Percentiles rank a stretch among this genome's conserved stretches.
phyloP scores from a whole-genome alignment of 306 rosid species.

The Mimosa pudica region DNA sequence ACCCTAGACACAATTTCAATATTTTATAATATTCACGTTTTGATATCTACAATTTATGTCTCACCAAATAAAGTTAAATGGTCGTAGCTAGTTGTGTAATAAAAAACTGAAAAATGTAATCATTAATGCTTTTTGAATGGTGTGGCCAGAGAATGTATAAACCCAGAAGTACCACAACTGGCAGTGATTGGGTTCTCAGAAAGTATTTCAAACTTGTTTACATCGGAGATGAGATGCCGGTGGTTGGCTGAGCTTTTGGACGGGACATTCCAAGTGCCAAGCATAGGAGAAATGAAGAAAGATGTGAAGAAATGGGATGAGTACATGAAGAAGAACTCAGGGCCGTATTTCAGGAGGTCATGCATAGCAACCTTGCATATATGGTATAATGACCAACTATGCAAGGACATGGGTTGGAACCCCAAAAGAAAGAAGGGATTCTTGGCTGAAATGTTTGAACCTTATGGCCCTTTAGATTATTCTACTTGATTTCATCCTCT shows the following conservation, averaged over 20 bases:
- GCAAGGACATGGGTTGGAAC: slow-evolving; percentile 79
- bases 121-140: not conserved
- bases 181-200: slow-evolving; percentile 57
- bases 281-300: slow-evolving; percentile 62
- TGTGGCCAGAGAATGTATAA: slow-evolving; percentile 47
- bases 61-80: no score
- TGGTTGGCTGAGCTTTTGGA: slow-evolving; percentile 69
- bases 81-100: no score
- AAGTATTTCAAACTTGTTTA: slow-evolving; percentile 49
- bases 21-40: no score
- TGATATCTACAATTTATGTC: no score
- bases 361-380: slow-evolving; percentile 52
- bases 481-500: not conserved
- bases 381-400: slow-evolving; percentile 60
- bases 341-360: slow-evolving; percentile 47
- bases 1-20: no score
- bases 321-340: slow-evolving; percentile 40
- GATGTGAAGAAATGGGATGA: slow-evolving; percentile 52
- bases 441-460: slow-evolving; percentile 59
- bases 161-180: slow-evolving; percentile 50
- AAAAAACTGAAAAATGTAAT: no score
- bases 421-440: slow-evolving; percentile 64
- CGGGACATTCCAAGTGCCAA: slow-evolving; percentile 56
- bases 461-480: slow-evolving; percentile 72
- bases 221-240: slow-evolving; percentile 67